phyloP scores from a whole-genome alignment of 768 basidiomycete species.

The Boletus sensibilis region DNA sequence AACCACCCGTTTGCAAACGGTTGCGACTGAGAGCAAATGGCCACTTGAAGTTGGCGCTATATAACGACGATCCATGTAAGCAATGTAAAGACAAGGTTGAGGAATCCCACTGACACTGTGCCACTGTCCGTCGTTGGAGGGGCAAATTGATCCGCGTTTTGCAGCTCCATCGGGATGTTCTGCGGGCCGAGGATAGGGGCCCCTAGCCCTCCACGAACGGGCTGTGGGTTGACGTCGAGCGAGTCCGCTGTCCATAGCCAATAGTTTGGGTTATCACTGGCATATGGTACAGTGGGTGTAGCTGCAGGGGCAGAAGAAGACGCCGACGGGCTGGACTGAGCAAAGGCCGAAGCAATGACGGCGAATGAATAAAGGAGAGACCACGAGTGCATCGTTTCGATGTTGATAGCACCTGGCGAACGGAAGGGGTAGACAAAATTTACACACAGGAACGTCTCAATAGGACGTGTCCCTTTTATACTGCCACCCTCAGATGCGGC shows the following conservation, averaged over 20 bases:
- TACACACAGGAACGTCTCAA: slow-evolving; percentile 12
- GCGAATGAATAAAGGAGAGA: slow-evolving; percentile 28
- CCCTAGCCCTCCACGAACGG: slow-evolving; percentile 47
- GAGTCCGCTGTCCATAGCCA: slow-evolving; percentile 38
- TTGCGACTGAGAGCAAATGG: slow-evolving; percentile 61
- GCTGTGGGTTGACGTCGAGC: slow-evolving; percentile 34
- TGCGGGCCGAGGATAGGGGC: slow-evolving; percentile 53
- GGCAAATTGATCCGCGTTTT: slow-evolving; percentile 57
- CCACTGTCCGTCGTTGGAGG: slow-evolving; percentile 66
- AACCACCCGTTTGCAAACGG: slow-evolving; percentile 60
- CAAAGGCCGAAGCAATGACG: slow-evolving; percentile 19
- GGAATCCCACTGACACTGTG: slow-evolving; percentile 35
- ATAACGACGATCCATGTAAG: not conserved
- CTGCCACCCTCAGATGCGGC: not conserved
- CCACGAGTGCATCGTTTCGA: slow-evolving; percentile 27
- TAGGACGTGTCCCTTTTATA: slow-evolving; percentile 24
- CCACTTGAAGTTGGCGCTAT: slow-evolving; percentile 57
- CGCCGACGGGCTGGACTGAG: slow-evolving; percentile 20
- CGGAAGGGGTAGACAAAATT: slow-evolving; percentile 12
- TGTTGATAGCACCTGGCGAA: slow-evolving; percentile 14
- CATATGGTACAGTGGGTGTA: slow-evolving; percentile 45
- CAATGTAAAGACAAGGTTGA: not conserved
- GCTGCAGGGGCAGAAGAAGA: slow-evolving; percentile 31
- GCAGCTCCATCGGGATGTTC: slow-evolving; percentile 51
- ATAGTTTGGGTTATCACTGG: slow-evolving; percentile 46